Percentiles rank a stretch among this genome's conserved stretches.
Evolutionary conservation across 768 basidiomycete species (phyloP).

Genomic region (Antrodiella citrinella): DNA sequence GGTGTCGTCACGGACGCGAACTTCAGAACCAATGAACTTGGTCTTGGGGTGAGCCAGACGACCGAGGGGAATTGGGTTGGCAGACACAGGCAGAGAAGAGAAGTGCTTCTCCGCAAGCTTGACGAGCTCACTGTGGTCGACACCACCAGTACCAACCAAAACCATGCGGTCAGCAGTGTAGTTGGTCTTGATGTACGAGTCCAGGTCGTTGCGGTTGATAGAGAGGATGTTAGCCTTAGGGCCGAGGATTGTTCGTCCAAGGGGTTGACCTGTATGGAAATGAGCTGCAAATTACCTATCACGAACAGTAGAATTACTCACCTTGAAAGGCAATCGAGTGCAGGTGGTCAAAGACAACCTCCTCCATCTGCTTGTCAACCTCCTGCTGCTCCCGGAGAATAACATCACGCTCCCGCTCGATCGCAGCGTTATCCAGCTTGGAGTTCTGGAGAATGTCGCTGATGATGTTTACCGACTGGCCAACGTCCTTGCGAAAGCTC

Average conservation of each 20-base stretch:
- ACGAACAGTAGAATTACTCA: conserved; percentile 28
- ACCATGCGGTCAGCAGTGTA: conserved; percentile 99
- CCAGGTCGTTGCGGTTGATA: conserved; percentile 84
- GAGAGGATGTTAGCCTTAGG: conserved; percentile 95
- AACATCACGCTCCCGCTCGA: conserved; percentile 94
- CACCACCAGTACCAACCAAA: conserved; percentile 92
- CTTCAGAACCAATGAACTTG: conserved; percentile 87
- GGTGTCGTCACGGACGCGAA: conserved; percentile 90
- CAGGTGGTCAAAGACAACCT: conserved; percentile 97
- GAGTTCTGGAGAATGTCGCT: conserved; percentile 97
- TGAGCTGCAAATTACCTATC: conserved; percentile 2
- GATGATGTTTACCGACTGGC: conserved; percentile 89
- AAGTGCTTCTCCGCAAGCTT: conserved; percentile 95
- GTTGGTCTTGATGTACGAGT: conserved; percentile 91
- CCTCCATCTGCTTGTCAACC: conserved; percentile 97
- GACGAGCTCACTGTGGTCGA: conserved; percentile 87
- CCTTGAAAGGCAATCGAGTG: conserved; percentile 96
- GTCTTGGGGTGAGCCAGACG: conserved; percentile 70
- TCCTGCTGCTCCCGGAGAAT: conserved; percentile 97
- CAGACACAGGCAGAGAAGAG: conserved; percentile 76
- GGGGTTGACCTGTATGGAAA: conserved; percentile 65
- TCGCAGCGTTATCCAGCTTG: conserved; percentile 77
- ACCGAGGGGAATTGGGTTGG: conserved; percentile 85
- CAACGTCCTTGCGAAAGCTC: conserved; percentile 93
- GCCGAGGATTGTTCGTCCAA: conserved; percentile 96